phyloP scores from a whole-genome alignment of 164 flowering plant species.

The Vitis amurensis region DNA sequence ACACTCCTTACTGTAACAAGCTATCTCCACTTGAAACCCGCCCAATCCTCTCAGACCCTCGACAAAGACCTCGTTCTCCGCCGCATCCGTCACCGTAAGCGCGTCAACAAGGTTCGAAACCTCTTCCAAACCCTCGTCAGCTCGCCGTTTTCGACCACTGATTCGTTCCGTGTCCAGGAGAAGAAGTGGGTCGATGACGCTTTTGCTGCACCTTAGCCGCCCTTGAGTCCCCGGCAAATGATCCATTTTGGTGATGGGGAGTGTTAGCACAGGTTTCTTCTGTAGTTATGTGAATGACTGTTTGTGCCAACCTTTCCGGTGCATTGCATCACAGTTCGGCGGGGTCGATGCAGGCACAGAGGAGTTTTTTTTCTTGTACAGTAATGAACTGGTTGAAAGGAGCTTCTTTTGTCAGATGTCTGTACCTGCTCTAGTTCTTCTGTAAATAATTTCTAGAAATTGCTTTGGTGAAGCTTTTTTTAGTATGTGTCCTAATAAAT shows the following conservation, averaged over 20 bases:
- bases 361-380: no score
- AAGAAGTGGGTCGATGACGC: constrained; percentile 43
- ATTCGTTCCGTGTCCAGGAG: background rate
- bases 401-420: no score
- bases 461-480: no score
- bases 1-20: constrained; percentile 4
- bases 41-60: constrained; percentile 16
- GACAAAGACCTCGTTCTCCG: constrained; percentile 36
- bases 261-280: no score
- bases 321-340: background rate
- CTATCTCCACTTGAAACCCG: constrained; percentile 26
- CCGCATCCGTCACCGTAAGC: constrained; percentile 39
- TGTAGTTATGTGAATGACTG: no score
- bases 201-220: constrained; percentile 30
- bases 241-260: background rate
- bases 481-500: no score
- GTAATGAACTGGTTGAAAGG: no score
- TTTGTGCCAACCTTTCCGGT: background rate
- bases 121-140: constrained; percentile 21
- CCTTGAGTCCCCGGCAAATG: background rate
- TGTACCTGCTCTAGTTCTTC: no score
- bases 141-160: constrained; percentile 5
- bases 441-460: no score
- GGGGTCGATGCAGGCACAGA: no score
- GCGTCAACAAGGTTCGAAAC: constrained; percentile 23